phyloP scores from a whole-genome alignment of 139 green algal genomes.

The Auxenochlorella pyrenoidosa region DNA sequence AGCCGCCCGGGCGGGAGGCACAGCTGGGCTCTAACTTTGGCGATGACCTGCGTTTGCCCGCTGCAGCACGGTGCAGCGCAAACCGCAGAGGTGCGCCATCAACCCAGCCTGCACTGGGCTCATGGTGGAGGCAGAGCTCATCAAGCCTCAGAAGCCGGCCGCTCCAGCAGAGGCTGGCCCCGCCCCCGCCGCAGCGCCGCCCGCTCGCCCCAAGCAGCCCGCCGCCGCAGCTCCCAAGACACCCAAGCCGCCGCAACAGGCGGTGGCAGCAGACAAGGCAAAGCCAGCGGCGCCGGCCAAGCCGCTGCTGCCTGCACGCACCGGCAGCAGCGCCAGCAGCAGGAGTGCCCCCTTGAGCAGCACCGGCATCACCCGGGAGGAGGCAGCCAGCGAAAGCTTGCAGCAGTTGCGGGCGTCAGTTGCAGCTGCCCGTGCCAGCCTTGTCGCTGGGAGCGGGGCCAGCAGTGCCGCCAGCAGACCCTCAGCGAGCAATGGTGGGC shows the following conservation, averaged over 20 bases:
- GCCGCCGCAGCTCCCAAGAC: background rate
- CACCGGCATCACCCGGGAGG: background rate
- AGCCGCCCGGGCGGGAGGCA: too few species aligned
- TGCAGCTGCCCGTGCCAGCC: background rate
- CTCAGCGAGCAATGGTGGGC: background rate
- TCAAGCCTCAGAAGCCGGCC: background rate
- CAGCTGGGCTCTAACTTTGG: background rate
- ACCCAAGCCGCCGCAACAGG: background rate
- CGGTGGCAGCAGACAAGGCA: background rate
- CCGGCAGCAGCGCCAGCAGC: background rate
- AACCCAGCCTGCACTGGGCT: background rate
- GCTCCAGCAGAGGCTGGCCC: background rate
- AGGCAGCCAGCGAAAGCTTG: background rate
- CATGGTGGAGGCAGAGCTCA: background rate
- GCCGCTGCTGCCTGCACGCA: background rate
- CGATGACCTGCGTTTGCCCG: background rate
- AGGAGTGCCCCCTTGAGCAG: background rate
- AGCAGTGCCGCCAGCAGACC: background rate
- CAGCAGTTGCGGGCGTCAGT: background rate
- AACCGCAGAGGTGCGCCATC: background rate
- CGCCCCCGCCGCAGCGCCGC: background rate
- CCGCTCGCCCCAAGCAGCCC: background rate
- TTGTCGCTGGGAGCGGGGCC: background rate
- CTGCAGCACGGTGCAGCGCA: constrained; percentile 8
- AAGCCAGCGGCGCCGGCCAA: background rate